Percentiles rank a stretch among this genome's conserved stretches.
Conservation (phyloP, 2,329 filamentous ascomycete genomes). For the Curvularia eragrostidis region DNA sequence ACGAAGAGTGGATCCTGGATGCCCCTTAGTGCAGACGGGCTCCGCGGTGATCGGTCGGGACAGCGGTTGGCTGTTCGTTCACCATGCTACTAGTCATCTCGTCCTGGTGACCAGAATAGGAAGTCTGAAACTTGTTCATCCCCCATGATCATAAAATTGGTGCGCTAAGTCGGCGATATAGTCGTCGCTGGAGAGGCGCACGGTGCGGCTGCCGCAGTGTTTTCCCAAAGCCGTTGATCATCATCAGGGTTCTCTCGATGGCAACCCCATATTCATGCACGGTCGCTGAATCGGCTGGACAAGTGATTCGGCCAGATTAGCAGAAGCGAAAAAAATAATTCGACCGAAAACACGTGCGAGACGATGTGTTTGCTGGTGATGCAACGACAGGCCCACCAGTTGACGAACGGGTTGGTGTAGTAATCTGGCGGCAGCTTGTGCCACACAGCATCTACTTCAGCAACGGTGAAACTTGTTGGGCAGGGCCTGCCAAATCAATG, state of each 20-base stretch:
- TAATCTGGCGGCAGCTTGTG: neutral
- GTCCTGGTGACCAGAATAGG: conserved; percentile 4
- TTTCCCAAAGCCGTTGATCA: conserved; percentile 21
- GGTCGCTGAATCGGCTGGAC: neutral
- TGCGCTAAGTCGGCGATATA: neutral
- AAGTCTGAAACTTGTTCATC: conserved; percentile 4
- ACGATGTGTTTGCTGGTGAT: neutral
- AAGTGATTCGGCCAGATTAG: neutral
- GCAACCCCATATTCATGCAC: conserved; percentile 17
- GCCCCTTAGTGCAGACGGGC: conserved; percentile 7
- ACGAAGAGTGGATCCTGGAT: conserved; percentile 20
- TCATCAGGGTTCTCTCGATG: conserved; percentile 9
- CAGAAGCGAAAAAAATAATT: neutral
- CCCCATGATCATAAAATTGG: conserved; percentile 8
- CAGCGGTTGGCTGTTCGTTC: conserved; percentile 5
- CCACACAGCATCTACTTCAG: too few species aligned
- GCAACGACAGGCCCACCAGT: neutral
- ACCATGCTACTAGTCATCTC: neutral
- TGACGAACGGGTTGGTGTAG: neutral
- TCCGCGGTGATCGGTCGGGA: conserved; percentile 4
- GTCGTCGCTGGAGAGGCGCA: conserved; percentile 2
- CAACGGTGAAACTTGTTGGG: conserved; percentile 4
- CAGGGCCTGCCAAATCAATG: neutral
- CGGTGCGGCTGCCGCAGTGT: conserved; percentile 12
- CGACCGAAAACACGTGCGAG: neutral